Conservation (phyloP, 768 basidiomycete species). For the Hortiboletus campestris region DNA sequence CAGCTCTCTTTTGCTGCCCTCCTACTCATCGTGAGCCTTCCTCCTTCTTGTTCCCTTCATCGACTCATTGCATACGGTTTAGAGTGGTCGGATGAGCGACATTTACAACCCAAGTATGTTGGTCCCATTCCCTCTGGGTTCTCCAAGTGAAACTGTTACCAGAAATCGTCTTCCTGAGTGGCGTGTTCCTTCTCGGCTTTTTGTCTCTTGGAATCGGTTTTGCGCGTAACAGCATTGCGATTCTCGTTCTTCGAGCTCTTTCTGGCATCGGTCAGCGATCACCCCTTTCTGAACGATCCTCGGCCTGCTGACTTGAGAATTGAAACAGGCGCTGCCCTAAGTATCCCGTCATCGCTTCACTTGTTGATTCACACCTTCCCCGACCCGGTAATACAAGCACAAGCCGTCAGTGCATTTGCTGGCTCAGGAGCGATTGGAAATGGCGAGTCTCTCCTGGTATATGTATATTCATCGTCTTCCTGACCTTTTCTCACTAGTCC, state of each 20-base stretch:
- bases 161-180: neutral
- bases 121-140: neutral
- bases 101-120: neutral
- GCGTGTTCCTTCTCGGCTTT: neutral
- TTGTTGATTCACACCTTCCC: neutral
- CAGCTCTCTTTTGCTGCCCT: conserved; percentile 1
- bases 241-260: neutral
- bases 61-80: neutral
- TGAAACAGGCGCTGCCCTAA: neutral
- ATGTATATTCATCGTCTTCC: too few species aligned
- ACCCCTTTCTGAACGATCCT: neutral
- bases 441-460: neutral
- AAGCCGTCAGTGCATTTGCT: neutral
- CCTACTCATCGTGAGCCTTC: neutral
- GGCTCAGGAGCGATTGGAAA: neutral
- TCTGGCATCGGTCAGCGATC: neutral
- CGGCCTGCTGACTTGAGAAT: neutral
- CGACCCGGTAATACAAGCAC: neutral
- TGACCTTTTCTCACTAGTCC: neutral
- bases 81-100: conserved; percentile 1
- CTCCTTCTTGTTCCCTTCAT: neutral
- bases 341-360: neutral
- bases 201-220: neutral
- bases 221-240: neutral
- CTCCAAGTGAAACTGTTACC: neutral